These are phyloP conservation scores for Striga hermonthica DNA, from an alignment of 305 asterid genomes.

Conservation along the genomic window DNA sequence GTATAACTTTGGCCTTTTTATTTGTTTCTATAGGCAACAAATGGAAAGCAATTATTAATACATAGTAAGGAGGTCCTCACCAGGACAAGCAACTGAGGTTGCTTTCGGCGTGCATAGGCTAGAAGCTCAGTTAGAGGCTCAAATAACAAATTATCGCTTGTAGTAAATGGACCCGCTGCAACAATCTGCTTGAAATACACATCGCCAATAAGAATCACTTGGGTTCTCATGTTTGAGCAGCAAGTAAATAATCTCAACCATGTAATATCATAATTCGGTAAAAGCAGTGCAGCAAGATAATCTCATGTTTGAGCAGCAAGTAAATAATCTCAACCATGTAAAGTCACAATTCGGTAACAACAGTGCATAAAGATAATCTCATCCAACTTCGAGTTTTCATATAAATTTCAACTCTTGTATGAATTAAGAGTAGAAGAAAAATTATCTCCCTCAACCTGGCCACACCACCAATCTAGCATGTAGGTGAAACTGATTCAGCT, in stretches of 20 bases:
- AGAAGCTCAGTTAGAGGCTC: conserved; percentile 88
- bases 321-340: conserved; percentile 22
- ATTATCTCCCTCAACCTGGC: neutral
- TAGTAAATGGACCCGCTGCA: conserved; percentile 92
- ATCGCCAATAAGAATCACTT: conserved; percentile 28
- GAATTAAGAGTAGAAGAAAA: neutral
- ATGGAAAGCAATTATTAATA: conserved; percentile 17
- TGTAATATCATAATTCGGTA: conserved; percentile 20
- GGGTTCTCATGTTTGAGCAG: conserved; percentile 27
- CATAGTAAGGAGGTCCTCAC: conserved; percentile 38
- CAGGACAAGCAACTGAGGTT: conserved; percentile 86
- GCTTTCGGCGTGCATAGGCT: conserved; percentile 80
- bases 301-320: conserved; percentile 25
- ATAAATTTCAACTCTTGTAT: conserved; percentile 12
- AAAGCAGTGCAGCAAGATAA: neutral
- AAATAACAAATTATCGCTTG: conserved; percentile 75
- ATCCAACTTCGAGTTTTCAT: conserved; percentile 19
- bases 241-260: conserved; percentile 21
- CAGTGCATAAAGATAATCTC: conserved; percentile 19
- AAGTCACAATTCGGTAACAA: conserved; percentile 19
- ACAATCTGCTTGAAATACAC: conserved; percentile 54
- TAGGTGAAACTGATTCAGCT: conserved; percentile 9
- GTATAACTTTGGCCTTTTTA: neutral
- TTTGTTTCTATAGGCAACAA: conserved; percentile 22
- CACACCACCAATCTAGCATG: too few relatives aligned